phyloP scores from a whole-genome alignment of 805 yeast genomes.

The Clavispora asparagi region DNA sequence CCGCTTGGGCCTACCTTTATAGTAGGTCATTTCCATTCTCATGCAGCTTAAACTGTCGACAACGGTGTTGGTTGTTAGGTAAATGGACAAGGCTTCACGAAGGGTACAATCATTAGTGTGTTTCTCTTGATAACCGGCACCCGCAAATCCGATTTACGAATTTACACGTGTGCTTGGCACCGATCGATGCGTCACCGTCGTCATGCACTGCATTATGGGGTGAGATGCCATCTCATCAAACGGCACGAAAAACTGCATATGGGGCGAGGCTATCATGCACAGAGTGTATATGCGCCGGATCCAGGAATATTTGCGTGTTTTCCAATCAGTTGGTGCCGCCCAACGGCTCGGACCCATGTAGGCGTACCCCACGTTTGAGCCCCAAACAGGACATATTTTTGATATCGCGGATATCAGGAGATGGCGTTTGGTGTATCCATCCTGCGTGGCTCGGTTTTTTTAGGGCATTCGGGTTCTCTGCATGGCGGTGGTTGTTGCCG shows the following conservation, averaged over 20 bases:
- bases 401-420: neutral
- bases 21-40: too few relatives aligned
- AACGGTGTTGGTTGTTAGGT: too few relatives aligned
- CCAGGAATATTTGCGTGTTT: neutral
- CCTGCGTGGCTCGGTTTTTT: neutral
- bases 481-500: neutral
- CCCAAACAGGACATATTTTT: neutral
- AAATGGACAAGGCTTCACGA: too few relatives aligned
- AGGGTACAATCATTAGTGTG: too few relatives aligned
- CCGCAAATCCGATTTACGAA: neutral
- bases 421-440: neutral
- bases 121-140: too few relatives aligned
- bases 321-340: neutral
- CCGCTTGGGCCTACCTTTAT: neutral
- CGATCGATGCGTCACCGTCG: neutral
- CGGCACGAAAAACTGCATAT: neutral
- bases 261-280: neutral
- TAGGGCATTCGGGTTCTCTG: too few relatives aligned
- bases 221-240: neutral
- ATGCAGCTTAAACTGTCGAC: too few relatives aligned
- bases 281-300: neutral
- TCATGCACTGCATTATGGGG: neutral
- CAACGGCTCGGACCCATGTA: neutral
- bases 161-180: neutral
- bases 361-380: neutral